phyloP scores from a whole-genome alignment of 2,329 filamentous ascomycete genomes.

The Lachnellula suecica region DNA sequence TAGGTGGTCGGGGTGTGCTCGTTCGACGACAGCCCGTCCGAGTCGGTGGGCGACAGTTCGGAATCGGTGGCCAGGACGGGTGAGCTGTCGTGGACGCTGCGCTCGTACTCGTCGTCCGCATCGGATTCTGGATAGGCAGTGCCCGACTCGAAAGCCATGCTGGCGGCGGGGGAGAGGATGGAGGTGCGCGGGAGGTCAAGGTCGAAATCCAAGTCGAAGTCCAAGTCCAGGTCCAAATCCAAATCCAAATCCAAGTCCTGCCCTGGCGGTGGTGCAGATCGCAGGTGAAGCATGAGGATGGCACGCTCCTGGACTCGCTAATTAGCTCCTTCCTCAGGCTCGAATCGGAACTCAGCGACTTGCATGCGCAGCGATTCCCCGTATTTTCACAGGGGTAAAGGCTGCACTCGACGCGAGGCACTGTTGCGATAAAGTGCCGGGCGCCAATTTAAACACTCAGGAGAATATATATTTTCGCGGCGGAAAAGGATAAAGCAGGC shows the following conservation, averaged over 20 bases:
- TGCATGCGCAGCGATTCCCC: no score
- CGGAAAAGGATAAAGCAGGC: no score
- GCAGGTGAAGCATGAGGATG: background rate
- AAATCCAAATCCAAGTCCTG: background rate
- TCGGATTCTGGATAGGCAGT: constrained; percentile 77
- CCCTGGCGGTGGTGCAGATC: background rate
- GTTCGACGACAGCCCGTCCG: constrained; percentile 61
- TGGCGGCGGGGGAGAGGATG: constrained; percentile 13
- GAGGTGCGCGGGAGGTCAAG: background rate
- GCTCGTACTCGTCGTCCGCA: constrained; percentile 81
- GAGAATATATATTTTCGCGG: no score
- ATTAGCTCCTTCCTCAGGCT: no score
- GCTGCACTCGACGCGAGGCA: no score
- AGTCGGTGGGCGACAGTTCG: constrained; percentile 69
- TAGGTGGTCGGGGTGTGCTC: constrained; percentile 82
- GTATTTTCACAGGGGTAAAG: no score
- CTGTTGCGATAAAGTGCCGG: no score
- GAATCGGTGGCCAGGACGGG: constrained; percentile 65
- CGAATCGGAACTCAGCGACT: no score
- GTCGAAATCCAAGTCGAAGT: background rate
- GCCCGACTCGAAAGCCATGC: constrained; percentile 59
- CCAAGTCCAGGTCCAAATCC: background rate
- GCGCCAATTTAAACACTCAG: no score
- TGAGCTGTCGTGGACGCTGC: constrained; percentile 66
- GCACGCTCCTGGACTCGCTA: background rate